Conservation (phyloP, 495 filamentous ascomycete genomes). For the Lepidopterella palustris region DNA sequence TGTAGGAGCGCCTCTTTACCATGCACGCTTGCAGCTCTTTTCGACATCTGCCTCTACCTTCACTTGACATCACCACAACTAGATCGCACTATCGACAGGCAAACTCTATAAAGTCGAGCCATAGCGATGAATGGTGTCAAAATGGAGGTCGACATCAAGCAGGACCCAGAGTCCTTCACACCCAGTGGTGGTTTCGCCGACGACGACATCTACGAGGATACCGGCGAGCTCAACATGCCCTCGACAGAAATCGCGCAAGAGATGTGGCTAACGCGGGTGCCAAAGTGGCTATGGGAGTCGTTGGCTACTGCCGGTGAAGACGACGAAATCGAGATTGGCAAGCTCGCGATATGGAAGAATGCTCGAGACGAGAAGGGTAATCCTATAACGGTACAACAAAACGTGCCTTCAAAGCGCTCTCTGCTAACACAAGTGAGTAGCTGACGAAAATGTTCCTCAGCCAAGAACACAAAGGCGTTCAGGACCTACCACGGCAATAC, state of each 20-base stretch:
- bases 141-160: constrained; percentile 55
- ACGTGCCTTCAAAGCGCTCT: background rate
- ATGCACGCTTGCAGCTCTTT: background rate
- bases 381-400: too few relatives aligned
- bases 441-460: constrained; percentile 49
- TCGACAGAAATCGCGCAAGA: constrained; percentile 42
- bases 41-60: background rate
- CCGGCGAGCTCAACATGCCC: constrained; percentile 75
- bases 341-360: constrained; percentile 56
- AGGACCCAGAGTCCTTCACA: constrained; percentile 56
- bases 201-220: constrained; percentile 80
- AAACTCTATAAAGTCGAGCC: background rate
- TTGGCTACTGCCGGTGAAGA: constrained; percentile 55
- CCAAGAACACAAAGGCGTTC: constrained; percentile 36
- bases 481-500: constrained; percentile 75
- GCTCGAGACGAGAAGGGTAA: constrained; percentile 27
- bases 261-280: constrained; percentile 70
- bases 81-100: background rate
- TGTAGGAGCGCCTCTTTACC: too few relatives aligned
- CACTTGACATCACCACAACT: background rate
- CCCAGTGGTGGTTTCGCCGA: constrained; percentile 59
- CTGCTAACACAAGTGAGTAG: constrained; percentile 7
- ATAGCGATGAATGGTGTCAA: constrained; percentile 30
- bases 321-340: constrained; percentile 66
- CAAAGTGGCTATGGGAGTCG: constrained; percentile 68